Evolutionary conservation across 345 rosid genomes (phyloP).

Genomic region (Sapria himalayana): DNA sequence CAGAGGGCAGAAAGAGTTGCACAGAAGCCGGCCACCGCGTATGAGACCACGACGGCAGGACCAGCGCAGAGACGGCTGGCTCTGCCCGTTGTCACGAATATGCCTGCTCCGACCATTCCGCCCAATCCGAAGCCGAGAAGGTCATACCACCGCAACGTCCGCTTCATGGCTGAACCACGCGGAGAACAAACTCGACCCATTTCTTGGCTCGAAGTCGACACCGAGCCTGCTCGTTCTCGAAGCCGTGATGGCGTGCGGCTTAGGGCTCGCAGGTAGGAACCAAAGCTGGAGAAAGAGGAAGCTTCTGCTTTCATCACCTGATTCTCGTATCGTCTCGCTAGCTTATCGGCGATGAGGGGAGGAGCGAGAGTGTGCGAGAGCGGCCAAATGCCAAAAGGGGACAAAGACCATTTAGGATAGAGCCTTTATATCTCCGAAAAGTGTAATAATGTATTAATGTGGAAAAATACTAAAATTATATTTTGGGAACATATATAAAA

Average conservation of each 20-base stretch:
- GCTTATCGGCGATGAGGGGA: too few species aligned
- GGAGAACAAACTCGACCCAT: constrained; percentile 33
- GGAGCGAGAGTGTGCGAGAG: too few species aligned
- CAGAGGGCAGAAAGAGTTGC: constrained; percentile 93
- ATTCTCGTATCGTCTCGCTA: too few species aligned
- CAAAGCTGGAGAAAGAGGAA: constrained; percentile 45
- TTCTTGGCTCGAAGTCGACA: constrained; percentile 53
- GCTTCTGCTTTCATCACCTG: constrained; percentile 12
- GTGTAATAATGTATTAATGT: too few species aligned
- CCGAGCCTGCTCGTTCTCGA: constrained; percentile 42
- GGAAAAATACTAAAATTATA: too few species aligned
- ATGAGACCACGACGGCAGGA: constrained; percentile 60
- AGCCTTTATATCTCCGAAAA: too few species aligned
- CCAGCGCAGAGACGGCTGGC: constrained; percentile 50
- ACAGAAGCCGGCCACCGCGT: constrained; percentile 91
- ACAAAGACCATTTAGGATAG: too few species aligned
- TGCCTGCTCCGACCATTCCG: constrained; percentile 96
- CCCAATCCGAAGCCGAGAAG: constrained; percentile 77
- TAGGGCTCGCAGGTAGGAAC: constrained; percentile 42
- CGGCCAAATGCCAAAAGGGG: too few species aligned
- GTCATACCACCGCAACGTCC: constrained; percentile 67
- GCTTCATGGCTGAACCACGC: constrained; percentile 49
- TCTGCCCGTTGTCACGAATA: constrained; percentile 59
- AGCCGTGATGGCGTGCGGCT: constrained; percentile 49
- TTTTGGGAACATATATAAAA: too few species aligned